Percentiles rank a stretch among this genome's conserved stretches.
These are phyloP conservation scores for Kingdonia uniflora DNA, from an alignment of 164 flowering plant genomes.

Conservation along the genomic window DNA sequence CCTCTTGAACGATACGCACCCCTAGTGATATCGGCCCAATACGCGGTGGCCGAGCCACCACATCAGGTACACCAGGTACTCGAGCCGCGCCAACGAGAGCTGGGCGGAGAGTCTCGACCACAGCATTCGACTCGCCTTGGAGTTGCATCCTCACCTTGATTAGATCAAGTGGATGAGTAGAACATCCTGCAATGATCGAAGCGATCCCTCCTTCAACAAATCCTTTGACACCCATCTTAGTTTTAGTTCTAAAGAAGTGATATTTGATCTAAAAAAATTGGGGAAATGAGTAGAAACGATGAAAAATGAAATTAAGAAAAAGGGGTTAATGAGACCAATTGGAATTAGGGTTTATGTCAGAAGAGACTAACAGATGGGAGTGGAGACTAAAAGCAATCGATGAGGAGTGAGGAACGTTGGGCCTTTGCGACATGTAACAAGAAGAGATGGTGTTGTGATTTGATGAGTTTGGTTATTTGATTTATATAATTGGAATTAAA, in stretches of 20 bases:
- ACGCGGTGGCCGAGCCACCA: slow-evolving; percentile 19
- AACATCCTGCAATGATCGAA: slow-evolving; percentile 58
- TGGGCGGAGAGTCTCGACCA: slow-evolving; percentile 24
- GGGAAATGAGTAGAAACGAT: too few species aligned
- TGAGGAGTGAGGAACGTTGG: slow-evolving; percentile 24
- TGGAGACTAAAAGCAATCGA: too few species aligned
- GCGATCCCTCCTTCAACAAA: slow-evolving; percentile 71
- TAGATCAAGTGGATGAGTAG: slow-evolving; percentile 70
- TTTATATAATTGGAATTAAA: not conserved
- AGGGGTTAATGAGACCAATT: not conserved
- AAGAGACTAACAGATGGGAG: slow-evolving; percentile 29
- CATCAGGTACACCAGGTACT: slow-evolving; percentile 10
- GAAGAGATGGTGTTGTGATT: not conserved
- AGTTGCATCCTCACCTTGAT: slow-evolving; percentile 76
- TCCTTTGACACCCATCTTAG: slow-evolving; percentile 49
- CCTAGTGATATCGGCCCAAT: slow-evolving; percentile 53
- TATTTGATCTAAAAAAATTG: too few species aligned
- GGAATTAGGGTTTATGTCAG: slow-evolving; percentile 20
- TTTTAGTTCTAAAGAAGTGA: too few species aligned
- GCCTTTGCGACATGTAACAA: slow-evolving; percentile 23
- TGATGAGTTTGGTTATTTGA: too few species aligned
- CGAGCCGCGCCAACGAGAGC: slow-evolving; percentile 21
- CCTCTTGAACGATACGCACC: slow-evolving; percentile 37
- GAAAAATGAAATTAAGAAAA: too few species aligned
- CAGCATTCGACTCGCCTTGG: slow-evolving; percentile 41